Evolutionary conservation across 352 stramenopile genomes (phyloP), one percentile per base, ranked within the genome.

Genomic region (Phytophthora vignae): DNA sequence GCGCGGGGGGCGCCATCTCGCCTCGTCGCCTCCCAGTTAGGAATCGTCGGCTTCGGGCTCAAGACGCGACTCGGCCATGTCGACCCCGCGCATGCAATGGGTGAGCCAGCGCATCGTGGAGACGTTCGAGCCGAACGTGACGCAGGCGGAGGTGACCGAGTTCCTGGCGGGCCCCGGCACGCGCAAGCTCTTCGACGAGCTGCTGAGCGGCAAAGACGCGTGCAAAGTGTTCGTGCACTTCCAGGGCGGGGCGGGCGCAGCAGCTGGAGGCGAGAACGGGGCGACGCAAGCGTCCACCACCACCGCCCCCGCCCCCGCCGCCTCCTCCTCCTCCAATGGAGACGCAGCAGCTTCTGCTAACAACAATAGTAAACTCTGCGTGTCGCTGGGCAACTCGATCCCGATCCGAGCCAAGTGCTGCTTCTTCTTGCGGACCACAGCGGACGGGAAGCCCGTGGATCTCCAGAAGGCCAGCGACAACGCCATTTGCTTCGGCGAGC

Each of bases 221-320:
- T 84, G 68, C 58, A 92, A 94, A 71, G 69, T 95, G 50, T 95
- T 96, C 60, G 84, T 96, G 48, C 90, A 96, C 64, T 84, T 85
- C 52, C 84, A 92, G 52, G 44, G 67, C 12, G 67, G 56, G 21
- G 58, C 56, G 11, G 27, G 17, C 8, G 5, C 27, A 8, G 6
- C 12, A 8, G 6, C 12, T n/a, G n/a, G 46, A 12, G 59, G 33
- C 33, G 73, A 77, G 25, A 77, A 75, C 4, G 55, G 22, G 2
- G 33, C 21, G 9, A 10, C 27, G 31, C 25, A 22, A 22, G 25
- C 31, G 12, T 9, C 9, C 31, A 10, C 31, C 31, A 36, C 31
- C 22, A 25, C 22, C 22, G 2, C n/a, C n/a, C n/a, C 22, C 22
- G 22, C 22, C 22, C 22, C 22, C 22, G 22, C 22, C 31, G 31